Evolutionary conservation across 805 yeast species (phyloP).

Genomic region (Lipomyces anomalus): DNA sequence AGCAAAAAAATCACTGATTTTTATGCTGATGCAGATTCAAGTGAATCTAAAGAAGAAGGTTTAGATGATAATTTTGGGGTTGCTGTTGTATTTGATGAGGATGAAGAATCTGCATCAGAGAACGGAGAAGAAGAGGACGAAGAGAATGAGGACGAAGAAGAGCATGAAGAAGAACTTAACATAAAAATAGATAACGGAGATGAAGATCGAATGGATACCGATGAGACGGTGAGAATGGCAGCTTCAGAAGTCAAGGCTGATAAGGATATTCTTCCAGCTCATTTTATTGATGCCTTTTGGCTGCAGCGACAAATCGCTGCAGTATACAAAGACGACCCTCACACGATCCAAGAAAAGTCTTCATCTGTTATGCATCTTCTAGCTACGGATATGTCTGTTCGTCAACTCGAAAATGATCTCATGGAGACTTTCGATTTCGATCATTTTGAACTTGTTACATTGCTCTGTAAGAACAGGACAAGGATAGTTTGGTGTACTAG

Average conservation of each 20-base stretch:
- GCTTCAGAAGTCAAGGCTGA: constrained; percentile 5
- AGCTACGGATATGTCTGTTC: constrained; percentile 34
- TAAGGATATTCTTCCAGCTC: constrained; percentile 32
- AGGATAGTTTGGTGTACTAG: constrained; percentile 51
- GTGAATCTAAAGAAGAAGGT: constrained; percentile 14
- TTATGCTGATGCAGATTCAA: constrained; percentile 25
- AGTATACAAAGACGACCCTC: constrained; percentile 38
- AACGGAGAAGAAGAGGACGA: constrained; percentile 16
- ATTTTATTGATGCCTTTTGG: constrained; percentile 47
- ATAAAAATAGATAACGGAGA: constrained; percentile 29
- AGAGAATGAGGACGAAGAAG: constrained; percentile 32
- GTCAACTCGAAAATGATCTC: constrained; percentile 51
- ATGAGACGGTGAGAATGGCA: constrained; percentile 12
- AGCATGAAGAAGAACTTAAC: constrained; percentile 26
- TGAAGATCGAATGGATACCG: constrained; percentile 25
- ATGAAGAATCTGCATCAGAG: constrained; percentile 32
- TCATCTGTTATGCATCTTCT: constrained; percentile 40
- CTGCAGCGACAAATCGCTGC: constrained; percentile 46
- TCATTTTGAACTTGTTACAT: constrained; percentile 44
- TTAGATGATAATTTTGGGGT: constrained; percentile 41
- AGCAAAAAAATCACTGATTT: constrained; percentile 50
- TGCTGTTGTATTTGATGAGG: constrained; percentile 42
- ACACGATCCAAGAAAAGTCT: constrained; percentile 39
- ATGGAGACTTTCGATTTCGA: constrained; percentile 48
- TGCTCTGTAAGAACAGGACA: constrained; percentile 47